phyloP scores from a whole-genome alignment of 177 flowering plant species.

The Vitis hybrid region DNA sequence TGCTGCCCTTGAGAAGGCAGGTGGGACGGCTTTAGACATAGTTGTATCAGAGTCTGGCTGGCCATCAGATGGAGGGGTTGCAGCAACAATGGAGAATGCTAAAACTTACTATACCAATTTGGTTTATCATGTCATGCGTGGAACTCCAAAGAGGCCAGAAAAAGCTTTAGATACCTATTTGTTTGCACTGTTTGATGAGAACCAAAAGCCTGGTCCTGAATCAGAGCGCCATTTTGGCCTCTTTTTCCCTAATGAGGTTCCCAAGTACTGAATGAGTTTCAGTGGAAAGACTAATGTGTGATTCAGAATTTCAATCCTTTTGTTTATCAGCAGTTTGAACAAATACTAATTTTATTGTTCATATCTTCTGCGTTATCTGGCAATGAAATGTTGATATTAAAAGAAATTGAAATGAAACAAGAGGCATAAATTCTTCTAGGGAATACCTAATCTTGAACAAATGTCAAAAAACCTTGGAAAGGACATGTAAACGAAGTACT shows the following conservation, averaged over 20 bases:
- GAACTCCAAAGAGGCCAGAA: constrained; percentile 3
- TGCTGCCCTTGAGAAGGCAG: constrained; percentile 7
- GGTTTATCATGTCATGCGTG: not conserved
- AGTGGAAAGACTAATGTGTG: no score
- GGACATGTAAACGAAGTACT: no score
- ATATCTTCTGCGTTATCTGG: no score
- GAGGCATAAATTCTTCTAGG: no score
- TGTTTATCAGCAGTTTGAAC: no score
- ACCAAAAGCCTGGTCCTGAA: not conserved
- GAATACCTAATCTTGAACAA: no score
- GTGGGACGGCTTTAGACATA: not conserved
- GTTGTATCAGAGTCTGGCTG: constrained; percentile 11
- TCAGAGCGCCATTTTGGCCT: constrained; percentile 7
- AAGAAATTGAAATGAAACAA: no score
- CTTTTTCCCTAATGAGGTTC: constrained; percentile 1
- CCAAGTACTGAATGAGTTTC: no score
- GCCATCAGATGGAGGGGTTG: constrained; percentile 4
- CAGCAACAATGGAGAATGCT: not conserved
- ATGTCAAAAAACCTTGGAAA: no score
- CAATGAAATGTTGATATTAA: no score
- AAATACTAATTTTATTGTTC: no score
- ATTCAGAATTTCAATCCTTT: no score
- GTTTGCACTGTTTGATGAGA: constrained; percentile 19
- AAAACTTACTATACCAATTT: not conserved
- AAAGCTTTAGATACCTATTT: constrained; percentile 4